These are phyloP conservation scores for Tulasnella sp. DNA, from an alignment of 768 basidiomycete species.

Conservation along the genomic window DNA sequence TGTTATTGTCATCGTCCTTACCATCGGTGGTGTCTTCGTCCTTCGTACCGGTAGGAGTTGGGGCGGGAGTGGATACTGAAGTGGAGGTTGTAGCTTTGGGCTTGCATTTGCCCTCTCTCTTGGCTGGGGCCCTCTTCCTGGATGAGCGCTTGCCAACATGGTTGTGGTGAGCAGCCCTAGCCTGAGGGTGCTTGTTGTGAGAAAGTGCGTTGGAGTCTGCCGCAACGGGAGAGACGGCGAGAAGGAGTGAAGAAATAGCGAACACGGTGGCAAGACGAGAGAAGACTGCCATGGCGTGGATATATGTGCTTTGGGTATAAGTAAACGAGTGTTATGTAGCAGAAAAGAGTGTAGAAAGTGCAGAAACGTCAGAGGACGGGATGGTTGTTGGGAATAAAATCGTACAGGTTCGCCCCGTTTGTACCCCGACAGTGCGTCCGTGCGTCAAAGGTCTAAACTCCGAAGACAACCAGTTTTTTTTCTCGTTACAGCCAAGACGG, in stretches of 20 bases:
- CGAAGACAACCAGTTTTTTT: background rate
- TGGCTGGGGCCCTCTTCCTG: slow-evolving; percentile 42
- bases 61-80: slow-evolving; percentile 2
- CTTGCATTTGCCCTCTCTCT: slow-evolving; percentile 27
- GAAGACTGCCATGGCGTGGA: slow-evolving; percentile 46
- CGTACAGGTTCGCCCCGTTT: background rate
- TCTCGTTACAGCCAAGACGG: too few species aligned
- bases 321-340: slow-evolving; percentile 18
- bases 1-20: slow-evolving; percentile 10
- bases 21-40: slow-evolving; percentile 17
- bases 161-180: slow-evolving; percentile 36
- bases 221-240: slow-evolving; percentile 38
- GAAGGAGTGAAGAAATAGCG: slow-evolving; percentile 36
- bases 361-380: background rate
- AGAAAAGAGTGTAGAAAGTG: slow-evolving; percentile 14
- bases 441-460: background rate
- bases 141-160: slow-evolving; percentile 25
- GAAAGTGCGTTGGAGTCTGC: slow-evolving; percentile 32
- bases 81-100: slow-evolving; percentile 21
- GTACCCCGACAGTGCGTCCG: background rate
- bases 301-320: slow-evolving; percentile 28
- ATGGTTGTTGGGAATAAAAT: slow-evolving; percentile 4
- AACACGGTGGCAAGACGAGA: slow-evolving; percentile 44
- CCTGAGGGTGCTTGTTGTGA: slow-evolving; percentile 26
- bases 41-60: slow-evolving; percentile 18